These are phyloP conservation scores for Dovyalis caffra DNA, from an alignment of 345 rosid species.

Conservation along the genomic window DNA sequence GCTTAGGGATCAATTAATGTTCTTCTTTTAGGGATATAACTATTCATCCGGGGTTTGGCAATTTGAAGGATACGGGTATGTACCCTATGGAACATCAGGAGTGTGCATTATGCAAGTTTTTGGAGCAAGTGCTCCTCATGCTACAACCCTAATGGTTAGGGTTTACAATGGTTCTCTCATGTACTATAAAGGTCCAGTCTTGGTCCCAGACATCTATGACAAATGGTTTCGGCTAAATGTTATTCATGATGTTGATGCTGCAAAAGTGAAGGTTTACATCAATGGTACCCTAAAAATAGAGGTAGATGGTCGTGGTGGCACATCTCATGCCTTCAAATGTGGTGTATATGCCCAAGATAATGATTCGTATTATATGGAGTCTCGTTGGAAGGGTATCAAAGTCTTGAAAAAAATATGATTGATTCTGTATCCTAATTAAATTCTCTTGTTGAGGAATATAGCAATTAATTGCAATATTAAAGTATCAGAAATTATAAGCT, in stretches of 20 bases:
- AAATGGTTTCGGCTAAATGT: conserved; percentile 41
- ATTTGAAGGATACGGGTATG: conserved; percentile 37
- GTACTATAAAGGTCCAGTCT: conserved; percentile 15
- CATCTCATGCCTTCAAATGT: conserved; percentile 30
- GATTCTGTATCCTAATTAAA: neutral
- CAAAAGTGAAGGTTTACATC: conserved; percentile 26
- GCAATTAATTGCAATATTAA: no score
- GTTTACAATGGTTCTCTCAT: conserved; percentile 37
- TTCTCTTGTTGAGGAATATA: no score
- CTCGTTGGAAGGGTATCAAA: conserved; percentile 36
- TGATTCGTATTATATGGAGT: conserved; percentile 35
- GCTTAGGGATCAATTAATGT: no score
- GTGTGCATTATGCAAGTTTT: conserved; percentile 38
- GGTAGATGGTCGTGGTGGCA: conserved; percentile 31
- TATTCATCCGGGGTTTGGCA: conserved; percentile 38
- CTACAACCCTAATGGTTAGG: no score
- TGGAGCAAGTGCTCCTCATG: conserved; percentile 19
- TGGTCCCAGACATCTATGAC: conserved; percentile 23
- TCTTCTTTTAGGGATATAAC: conserved; percentile 23
- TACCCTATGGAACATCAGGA: conserved; percentile 30
- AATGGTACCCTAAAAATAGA: conserved; percentile 23
- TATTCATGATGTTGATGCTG: conserved; percentile 33
- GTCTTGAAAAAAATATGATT: conserved; percentile 24
- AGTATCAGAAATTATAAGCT: no score
- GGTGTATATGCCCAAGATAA: conserved; percentile 34